Evolutionary conservation across 768 basidiomycete species (phyloP).

Genomic region (Multifurca ochricompacta): DNA sequence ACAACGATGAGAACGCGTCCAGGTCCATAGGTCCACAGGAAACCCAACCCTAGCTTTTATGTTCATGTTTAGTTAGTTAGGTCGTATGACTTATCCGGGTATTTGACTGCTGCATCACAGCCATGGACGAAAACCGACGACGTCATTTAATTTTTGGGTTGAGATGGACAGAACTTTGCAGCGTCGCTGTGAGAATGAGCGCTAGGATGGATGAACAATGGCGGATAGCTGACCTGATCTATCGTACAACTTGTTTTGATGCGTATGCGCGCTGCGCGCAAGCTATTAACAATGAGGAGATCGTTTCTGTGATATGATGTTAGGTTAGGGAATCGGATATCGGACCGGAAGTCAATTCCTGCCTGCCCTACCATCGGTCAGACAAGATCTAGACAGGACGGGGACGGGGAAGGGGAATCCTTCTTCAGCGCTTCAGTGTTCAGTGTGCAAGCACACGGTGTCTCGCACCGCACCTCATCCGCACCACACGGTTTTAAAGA

Average conservation of each 20-base stretch:
- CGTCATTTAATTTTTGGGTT: background rate
- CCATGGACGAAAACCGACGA: background rate
- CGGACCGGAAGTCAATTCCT: background rate
- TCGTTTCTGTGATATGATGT: background rate
- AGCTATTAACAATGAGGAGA: background rate
- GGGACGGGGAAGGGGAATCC: no score
- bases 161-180: background rate
- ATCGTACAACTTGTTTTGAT: background rate
- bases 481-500: background rate
- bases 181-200: background rate
- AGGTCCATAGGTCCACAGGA: no score
- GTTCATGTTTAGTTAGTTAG: no score
- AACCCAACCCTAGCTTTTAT: no score
- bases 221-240: background rate
- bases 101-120: background rate
- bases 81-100: no score
- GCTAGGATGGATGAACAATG: background rate
- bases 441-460: background rate
- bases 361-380: background rate
- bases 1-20: background rate
- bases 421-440: background rate
- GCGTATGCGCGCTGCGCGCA: background rate
- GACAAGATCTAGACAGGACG: background rate
- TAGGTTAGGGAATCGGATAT: constrained; percentile 1
- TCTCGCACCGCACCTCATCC: background rate